Conservation (phyloP, 176 grass and related monocot species). For the Secale cereale region DNA sequence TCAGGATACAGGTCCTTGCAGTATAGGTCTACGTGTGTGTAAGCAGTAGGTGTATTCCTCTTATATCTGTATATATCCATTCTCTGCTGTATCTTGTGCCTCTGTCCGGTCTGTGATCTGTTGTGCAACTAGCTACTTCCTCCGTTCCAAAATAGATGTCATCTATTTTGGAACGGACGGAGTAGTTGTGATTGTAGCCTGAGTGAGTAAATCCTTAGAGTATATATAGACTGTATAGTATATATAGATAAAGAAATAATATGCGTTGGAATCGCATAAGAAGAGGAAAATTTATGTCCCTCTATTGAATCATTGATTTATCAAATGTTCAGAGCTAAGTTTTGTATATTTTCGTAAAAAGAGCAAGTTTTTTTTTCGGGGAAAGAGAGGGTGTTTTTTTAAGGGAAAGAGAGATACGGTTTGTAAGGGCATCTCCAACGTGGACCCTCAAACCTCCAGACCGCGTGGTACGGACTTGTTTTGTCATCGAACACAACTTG, state of each 20-base stretch:
- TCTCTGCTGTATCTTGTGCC: background rate
- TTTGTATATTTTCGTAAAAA: background rate
- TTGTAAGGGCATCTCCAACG: no score
- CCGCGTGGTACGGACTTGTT: no score
- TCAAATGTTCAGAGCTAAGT: background rate
- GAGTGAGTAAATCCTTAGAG: background rate
- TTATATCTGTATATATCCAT: background rate
- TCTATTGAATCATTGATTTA: background rate
- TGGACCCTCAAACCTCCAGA: no score
- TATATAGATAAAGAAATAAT: background rate
- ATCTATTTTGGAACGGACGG: no score
- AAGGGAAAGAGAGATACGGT: no score
- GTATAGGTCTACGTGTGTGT: background rate
- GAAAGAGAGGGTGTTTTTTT: no score
- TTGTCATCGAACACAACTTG: no score
- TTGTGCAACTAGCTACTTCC: background rate
- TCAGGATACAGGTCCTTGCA: constrained; percentile 38
- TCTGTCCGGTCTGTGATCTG: background rate
- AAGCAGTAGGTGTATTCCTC: background rate
- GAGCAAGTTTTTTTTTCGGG: no score
- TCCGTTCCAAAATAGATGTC: no score
- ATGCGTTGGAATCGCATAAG: background rate
- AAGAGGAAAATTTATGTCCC: background rate
- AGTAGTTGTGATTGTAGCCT: constrained; percentile 1
- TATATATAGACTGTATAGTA: background rate